A percentile compares a stretch with the other conserved stretches of the same genome.
These are phyloP conservation scores for Nicotiana tabacum DNA, from an alignment of 257 asterid genomes.

Conservation along the genomic window DNA sequence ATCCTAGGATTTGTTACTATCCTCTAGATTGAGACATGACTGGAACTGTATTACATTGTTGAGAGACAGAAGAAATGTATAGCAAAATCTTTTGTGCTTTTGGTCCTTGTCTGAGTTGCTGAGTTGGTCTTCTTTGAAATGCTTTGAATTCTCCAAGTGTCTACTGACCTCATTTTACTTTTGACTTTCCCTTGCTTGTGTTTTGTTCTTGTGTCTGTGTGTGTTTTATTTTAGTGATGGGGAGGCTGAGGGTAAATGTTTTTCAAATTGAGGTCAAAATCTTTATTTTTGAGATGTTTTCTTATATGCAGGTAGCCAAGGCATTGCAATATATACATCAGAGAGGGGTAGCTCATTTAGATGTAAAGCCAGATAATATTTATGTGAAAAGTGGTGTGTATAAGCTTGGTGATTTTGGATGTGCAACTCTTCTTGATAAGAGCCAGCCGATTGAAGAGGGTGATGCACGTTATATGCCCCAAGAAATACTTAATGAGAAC, in stretches of 20 bases:
- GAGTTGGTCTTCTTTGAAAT: background rate
- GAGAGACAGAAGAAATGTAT: background rate
- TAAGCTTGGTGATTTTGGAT: conserved; percentile 96
- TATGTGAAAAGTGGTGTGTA: conserved; percentile 77
- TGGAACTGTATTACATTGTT: background rate
- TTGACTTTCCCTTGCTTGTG: background rate
- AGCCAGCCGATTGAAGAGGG: conserved; percentile 95
- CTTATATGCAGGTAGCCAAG: conserved; percentile 64
- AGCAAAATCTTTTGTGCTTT: background rate
- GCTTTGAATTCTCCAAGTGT: background rate
- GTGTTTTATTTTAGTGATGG: background rate
- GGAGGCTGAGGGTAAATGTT: background rate
- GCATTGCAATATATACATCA: conserved; percentile 76
- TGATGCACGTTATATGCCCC: conserved; percentile 98
- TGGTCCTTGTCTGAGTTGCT: background rate
- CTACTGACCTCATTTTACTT: background rate
- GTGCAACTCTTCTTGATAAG: conserved; percentile 71
- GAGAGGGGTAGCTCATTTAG: conserved; percentile 78
- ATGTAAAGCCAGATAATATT: conserved; percentile 89
- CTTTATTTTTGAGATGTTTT: background rate
- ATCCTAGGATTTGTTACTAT: background rate
- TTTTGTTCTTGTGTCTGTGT: background rate
- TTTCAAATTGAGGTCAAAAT: background rate
- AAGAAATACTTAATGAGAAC: conserved; percentile 82
- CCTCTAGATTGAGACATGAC: background rate